These are phyloP conservation scores for Pugionium cornutum DNA, from an alignment of 345 rosid genomes.

Conservation along the genomic window DNA sequence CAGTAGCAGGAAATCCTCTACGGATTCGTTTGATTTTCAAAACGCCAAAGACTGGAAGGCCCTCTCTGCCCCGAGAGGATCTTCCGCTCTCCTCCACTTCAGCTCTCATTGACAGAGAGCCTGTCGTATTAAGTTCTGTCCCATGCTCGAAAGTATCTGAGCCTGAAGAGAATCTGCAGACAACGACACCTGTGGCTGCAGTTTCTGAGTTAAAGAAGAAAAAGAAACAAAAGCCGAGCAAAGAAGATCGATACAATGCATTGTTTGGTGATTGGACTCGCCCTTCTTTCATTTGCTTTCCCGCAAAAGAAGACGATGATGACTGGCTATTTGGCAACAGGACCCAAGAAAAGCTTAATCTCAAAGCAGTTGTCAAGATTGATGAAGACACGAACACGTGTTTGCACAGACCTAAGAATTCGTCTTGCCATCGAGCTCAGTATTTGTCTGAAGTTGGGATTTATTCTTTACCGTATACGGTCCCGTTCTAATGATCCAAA, in stretches of 20 bases:
- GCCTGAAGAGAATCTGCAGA: constrained; percentile 1
- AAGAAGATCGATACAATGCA: constrained; percentile 36
- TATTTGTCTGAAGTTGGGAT: constrained; percentile 48
- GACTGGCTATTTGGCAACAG: constrained; percentile 58
- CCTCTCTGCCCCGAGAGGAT: constrained; percentile 8
- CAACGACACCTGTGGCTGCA: neutral
- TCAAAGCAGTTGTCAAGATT: constrained; percentile 11
- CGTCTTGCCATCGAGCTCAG: constrained; percentile 47
- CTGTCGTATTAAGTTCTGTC: neutral
- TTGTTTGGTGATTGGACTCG: constrained; percentile 55
- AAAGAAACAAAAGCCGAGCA: constrained; percentile 16
- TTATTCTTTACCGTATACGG: constrained; percentile 61
- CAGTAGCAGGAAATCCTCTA: constrained; percentile 47
- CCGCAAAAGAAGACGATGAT: constrained; percentile 29
- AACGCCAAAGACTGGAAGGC: constrained; percentile 19
- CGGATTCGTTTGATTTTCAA: constrained; percentile 50
- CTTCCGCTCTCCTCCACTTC: constrained; percentile 29
- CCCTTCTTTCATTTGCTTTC: constrained; percentile 25
- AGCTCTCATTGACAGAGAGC: constrained; percentile 7
- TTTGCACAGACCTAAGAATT: neutral
- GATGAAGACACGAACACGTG: constrained; percentile 19
- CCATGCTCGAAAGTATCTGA: neutral
- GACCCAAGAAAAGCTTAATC: neutral
- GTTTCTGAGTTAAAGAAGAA: neutral
- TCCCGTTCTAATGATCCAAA: constrained; percentile 47